Percentiles rank a stretch among this genome's conserved stretches.
These are phyloP conservation scores for Basidiobolus meristosporus DNA, from an alignment of 371 early-diverging fungal species.

Conservation along the genomic window DNA sequence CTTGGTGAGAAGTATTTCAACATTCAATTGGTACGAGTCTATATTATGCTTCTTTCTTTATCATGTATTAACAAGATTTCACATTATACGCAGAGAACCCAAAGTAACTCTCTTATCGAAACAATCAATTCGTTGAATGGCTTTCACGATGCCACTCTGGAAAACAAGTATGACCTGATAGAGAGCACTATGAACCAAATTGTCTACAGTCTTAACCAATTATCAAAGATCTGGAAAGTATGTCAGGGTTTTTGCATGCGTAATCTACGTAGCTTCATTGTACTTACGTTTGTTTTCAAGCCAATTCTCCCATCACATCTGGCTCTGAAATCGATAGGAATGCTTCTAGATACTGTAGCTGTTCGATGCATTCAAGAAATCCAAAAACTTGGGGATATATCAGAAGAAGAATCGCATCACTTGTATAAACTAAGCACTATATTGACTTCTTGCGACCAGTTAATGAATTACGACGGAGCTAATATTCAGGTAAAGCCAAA, in stretches of 20 bases:
- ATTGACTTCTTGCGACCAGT: no score
- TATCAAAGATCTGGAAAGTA: neutral
- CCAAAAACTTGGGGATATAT: constrained; percentile 35
- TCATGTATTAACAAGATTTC: neutral
- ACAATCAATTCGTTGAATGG: neutral
- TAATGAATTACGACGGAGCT: no score
- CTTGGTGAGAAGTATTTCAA: constrained; percentile 14
- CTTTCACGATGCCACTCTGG: neutral
- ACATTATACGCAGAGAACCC: neutral
- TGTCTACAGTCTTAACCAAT: neutral
- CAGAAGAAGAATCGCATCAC: constrained; percentile 39
- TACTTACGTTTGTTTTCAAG: constrained; percentile 3
- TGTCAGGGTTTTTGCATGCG: neutral
- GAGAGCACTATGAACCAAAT: neutral
- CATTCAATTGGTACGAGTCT: constrained; percentile 13
- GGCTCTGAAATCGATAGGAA: constrained; percentile 14
- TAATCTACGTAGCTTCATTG: neutral
- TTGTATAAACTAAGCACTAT: constrained; percentile 24
- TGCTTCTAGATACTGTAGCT: constrained; percentile 20
- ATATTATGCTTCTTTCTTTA: neutral
- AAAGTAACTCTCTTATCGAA: neutral
- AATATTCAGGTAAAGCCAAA: no score
- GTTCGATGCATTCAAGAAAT: constrained; percentile 24
- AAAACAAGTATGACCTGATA: neutral
- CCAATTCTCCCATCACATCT: constrained; percentile 13